Conservation (phyloP, 176 grass and related monocot genomes). For the Avena insularis region DNA sequence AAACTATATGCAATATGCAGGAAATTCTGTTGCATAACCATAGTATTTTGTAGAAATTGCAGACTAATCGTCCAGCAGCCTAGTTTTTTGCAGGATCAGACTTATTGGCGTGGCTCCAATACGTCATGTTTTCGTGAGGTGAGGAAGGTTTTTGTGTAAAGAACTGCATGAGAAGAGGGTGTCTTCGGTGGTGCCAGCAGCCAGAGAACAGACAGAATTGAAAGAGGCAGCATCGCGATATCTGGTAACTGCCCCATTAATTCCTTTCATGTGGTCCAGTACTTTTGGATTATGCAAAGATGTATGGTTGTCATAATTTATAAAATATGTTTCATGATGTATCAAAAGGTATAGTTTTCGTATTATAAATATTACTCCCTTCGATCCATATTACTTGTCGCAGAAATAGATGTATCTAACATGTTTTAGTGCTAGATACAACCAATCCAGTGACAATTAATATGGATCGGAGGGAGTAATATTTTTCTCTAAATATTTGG, state of each 20-base stretch:
- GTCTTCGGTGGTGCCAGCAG: constrained; percentile 5
- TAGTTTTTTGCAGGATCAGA: background rate
- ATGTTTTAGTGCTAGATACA: no score
- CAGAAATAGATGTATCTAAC: no score
- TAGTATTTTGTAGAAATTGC: background rate
- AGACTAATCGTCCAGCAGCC: background rate
- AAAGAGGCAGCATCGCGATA: constrained; percentile 25
- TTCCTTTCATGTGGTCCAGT: background rate
- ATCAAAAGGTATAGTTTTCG: no score
- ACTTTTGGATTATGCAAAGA: background rate
- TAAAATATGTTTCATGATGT: background rate
- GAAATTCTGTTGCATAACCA: constrained; percentile 16
- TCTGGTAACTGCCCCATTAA: constrained; percentile 11
- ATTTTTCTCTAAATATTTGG: no score
- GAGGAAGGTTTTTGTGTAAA: background rate
- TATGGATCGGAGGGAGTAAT: no score
- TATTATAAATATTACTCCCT: no score
- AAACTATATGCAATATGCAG: constrained; percentile 4
- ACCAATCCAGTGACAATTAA: no score
- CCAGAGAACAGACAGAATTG: background rate
- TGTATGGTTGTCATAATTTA: background rate
- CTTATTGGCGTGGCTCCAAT: background rate
- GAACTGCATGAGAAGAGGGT: constrained; percentile 17
- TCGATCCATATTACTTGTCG: no score
- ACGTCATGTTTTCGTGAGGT: background rate